These are phyloP conservation scores for Sporothrix dimorphospora DNA, from an alignment of 2,329 filamentous ascomycete genomes.

Conservation along the genomic window DNA sequence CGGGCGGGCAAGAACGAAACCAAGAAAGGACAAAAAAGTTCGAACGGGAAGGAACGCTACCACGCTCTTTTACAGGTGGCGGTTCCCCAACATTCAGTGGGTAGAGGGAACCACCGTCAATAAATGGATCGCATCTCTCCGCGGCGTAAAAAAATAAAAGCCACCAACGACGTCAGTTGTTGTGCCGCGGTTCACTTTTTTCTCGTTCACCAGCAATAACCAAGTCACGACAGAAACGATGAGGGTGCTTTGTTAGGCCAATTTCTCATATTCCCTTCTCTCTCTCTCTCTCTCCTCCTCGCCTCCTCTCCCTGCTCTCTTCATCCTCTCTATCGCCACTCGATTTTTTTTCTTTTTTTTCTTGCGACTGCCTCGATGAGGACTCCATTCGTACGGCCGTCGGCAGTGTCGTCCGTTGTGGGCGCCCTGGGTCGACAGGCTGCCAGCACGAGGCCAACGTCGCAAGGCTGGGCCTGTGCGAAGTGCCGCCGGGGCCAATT, in stretches of 20 bases:
- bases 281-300: background rate
- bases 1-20: background rate
- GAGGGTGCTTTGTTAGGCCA: background rate
- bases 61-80: constrained; percentile 6
- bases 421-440: constrained; percentile 24
- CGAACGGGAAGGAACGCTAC: constrained; percentile 1
- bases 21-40: background rate
- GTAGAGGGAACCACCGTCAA: background rate
- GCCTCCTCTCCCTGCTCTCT: background rate
- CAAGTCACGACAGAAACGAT: background rate
- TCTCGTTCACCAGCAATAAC: background rate
- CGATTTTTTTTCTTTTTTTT: too few species aligned
- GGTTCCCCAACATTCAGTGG: constrained; percentile 12
- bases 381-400: background rate
- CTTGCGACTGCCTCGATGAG: background rate
- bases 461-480: constrained; percentile 32
- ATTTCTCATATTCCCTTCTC: background rate
- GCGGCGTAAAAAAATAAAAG: constrained; percentile 5
- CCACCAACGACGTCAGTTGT: constrained; percentile 29
- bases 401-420: constrained; percentile 22
- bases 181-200: background rate
- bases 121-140: background rate
- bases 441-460: background rate
- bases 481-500: constrained; percentile 29
- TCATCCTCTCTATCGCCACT: background rate